Evolutionary conservation across 2,329 filamentous ascomycete genomes (phyloP).

Genomic region (Aspergillus ruber): DNA sequence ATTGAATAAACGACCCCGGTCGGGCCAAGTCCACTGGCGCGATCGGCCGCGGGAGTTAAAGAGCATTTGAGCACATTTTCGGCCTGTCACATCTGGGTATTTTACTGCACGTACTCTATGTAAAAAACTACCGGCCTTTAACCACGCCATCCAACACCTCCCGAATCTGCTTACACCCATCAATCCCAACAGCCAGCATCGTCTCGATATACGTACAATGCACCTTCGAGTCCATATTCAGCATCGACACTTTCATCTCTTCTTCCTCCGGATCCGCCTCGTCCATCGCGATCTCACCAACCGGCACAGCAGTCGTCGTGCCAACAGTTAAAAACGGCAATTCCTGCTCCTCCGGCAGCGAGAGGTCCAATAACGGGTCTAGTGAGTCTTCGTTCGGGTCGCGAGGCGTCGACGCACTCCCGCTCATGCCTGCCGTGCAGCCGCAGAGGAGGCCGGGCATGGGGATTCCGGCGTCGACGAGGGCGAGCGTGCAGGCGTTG

Average conservation of each 20-base stretch:
- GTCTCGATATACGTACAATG: slow-evolving; percentile 73
- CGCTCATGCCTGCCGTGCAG: slow-evolving; percentile 71
- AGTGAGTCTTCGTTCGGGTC: slow-evolving; percentile 36
- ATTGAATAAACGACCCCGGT: neutral
- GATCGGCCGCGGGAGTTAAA: neutral
- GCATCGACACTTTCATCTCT: slow-evolving; percentile 59
- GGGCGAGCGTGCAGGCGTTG: slow-evolving; percentile 83
- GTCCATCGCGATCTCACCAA: slow-evolving; percentile 51
- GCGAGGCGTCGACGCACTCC: slow-evolving; percentile 36
- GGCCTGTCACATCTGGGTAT: neutral
- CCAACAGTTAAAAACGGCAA: slow-evolving; percentile 82
- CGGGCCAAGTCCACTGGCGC: neutral
- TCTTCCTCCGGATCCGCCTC: slow-evolving; percentile 29
- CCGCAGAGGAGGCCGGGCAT: slow-evolving; percentile 89
- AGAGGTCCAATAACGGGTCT: slow-evolving; percentile 40
- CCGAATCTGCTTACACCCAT: slow-evolving; percentile 82
- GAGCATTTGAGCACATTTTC: slow-evolving; percentile 18
- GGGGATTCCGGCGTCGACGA: slow-evolving; percentile 90
- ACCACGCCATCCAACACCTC: slow-evolving; percentile 76
- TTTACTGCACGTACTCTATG: neutral
- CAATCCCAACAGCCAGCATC: slow-evolving; percentile 86
- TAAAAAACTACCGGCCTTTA: neutral
- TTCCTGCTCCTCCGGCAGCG: slow-evolving; percentile 56
- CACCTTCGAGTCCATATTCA: slow-evolving; percentile 84
- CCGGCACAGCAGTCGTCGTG: slow-evolving; percentile 46